phyloP scores from a whole-genome alignment of 305 asterid genomes.

The Ruellia speciosa region DNA sequence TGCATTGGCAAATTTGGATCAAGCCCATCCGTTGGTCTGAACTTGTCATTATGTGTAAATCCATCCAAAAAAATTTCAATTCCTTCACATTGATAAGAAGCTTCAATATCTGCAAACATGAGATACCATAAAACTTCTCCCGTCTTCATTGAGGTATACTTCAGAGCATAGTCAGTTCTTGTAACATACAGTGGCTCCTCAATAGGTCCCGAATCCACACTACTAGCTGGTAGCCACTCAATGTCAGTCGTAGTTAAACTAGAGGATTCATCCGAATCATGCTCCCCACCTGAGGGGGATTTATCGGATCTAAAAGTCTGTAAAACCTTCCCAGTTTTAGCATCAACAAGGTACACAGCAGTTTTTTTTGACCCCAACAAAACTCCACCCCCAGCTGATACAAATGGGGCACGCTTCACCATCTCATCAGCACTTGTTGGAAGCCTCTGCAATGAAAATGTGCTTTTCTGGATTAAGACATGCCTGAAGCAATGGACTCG shows the following conservation, averaged over 20 bases:
- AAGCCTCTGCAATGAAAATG: slow-evolving; percentile 42
- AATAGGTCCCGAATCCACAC: slow-evolving; percentile 27
- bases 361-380: slow-evolving; percentile 76
- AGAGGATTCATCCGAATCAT: slow-evolving; percentile 38
- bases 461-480: too few species aligned
- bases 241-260: slow-evolving; percentile 35
- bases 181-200: slow-evolving; percentile 62
- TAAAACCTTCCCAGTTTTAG: slow-evolving; percentile 58
- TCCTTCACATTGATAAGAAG: slow-evolving; percentile 59
- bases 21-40: slow-evolving; percentile 21
- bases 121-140: slow-evolving; percentile 77
- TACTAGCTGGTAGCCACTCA: slow-evolving; percentile 40
- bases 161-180: slow-evolving; percentile 67
- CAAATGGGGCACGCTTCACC: slow-evolving; percentile 56
- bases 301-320: slow-evolving; percentile 51
- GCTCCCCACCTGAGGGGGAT: slow-evolving; percentile 29
- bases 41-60: slow-evolving; percentile 19
- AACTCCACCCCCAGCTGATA: slow-evolving; percentile 57
- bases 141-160: slow-evolving; percentile 50
- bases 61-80: slow-evolving; percentile 41
- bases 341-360: slow-evolving; percentile 62
- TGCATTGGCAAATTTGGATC: slow-evolving; percentile 31
- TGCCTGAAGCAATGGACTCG: too few species aligned
- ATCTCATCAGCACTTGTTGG: slow-evolving; percentile 58
- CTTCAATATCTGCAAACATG: slow-evolving; percentile 69